Percentiles rank a stretch among this genome's conserved stretches.
phyloP scores from a whole-genome alignment of 1,139 yeast genomes.

The Suhomyces panamericanus region DNA sequence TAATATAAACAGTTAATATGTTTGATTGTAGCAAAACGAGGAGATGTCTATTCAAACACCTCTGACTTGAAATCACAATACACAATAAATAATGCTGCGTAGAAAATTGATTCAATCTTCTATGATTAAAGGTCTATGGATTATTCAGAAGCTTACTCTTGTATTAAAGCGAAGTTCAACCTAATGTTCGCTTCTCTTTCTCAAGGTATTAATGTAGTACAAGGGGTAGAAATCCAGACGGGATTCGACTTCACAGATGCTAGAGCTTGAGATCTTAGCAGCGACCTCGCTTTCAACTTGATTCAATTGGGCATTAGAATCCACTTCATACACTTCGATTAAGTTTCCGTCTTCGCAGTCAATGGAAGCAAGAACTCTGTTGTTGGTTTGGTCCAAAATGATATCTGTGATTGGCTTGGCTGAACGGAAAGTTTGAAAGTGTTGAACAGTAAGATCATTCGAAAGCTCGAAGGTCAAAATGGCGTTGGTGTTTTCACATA shows the following conservation, averaged over 20 bases:
- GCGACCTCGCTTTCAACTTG: constrained; percentile 11
- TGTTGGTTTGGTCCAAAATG: constrained; percentile 17
- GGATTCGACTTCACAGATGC: constrained; percentile 36
- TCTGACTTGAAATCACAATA: too few relatives aligned
- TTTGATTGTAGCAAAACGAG: too few relatives aligned
- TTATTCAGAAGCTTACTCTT: too few relatives aligned
- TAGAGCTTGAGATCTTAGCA: constrained; percentile 22
- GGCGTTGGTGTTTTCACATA: constrained; percentile 58
- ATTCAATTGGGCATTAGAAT: constrained; percentile 13
- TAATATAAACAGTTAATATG: not conserved
- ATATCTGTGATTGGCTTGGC: constrained; percentile 30
- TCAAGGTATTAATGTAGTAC: constrained; percentile 60
- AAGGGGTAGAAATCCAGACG: constrained; percentile 59
- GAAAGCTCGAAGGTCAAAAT: constrained; percentile 44
- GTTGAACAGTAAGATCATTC: constrained; percentile 22
- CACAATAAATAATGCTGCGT: too few relatives aligned
- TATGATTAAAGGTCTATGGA: too few relatives aligned
- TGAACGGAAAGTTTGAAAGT: constrained; percentile 30
- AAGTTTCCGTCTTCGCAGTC: constrained; percentile 42
- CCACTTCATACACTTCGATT: constrained; percentile 27
- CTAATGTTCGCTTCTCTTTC: constrained; percentile 80
- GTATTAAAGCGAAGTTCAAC: not conserved
- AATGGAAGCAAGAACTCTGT: constrained; percentile 45
- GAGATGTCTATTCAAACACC: too few relatives aligned
- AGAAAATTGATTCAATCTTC: too few relatives aligned